Conservation (phyloP, 2,329 filamentous ascomycete genomes). For the Talaromyces albobiverticillius region DNA sequence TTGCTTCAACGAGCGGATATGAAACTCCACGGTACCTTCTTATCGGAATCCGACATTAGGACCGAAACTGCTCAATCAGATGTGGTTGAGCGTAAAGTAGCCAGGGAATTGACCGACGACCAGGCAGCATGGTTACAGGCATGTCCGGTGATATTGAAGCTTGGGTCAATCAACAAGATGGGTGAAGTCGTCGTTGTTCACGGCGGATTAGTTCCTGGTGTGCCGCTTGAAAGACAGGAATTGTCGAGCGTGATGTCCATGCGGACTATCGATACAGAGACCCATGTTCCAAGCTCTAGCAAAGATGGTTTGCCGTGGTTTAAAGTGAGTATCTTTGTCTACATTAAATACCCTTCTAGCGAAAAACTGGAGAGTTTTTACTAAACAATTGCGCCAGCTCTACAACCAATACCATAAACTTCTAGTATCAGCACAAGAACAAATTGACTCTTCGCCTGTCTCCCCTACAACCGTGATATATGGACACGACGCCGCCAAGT, state of each 20-base stretch:
- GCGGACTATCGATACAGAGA: constrained; percentile 69
- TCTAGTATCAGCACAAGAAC: constrained; percentile 1
- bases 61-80: constrained; percentile 19
- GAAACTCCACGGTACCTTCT: constrained; percentile 25
- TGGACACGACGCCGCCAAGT: constrained; percentile 76
- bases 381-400: constrained; percentile 28
- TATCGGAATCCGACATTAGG: constrained; percentile 9
- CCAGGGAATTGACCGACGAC: constrained; percentile 54
- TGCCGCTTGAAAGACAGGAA: constrained; percentile 68
- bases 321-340: constrained; percentile 40
- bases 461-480: constrained; percentile 69
- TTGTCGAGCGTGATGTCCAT: constrained; percentile 88
- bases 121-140: constrained; percentile 68
- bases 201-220: constrained; percentile 75
- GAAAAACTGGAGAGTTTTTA: not conserved
- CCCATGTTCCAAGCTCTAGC: constrained; percentile 54
- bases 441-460: constrained; percentile 25
- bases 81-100: constrained; percentile 49
- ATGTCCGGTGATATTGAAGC: constrained; percentile 74
- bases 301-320: constrained; percentile 64
- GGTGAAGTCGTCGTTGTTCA: constrained; percentile 75
- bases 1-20: constrained; percentile 61
- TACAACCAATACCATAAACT: constrained; percentile 47
- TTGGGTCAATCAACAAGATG: constrained; percentile 61
- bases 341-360: not conserved